Conservation (phyloP, 768 basidiomycete genomes). For the Tulasnella sp. region DNA sequence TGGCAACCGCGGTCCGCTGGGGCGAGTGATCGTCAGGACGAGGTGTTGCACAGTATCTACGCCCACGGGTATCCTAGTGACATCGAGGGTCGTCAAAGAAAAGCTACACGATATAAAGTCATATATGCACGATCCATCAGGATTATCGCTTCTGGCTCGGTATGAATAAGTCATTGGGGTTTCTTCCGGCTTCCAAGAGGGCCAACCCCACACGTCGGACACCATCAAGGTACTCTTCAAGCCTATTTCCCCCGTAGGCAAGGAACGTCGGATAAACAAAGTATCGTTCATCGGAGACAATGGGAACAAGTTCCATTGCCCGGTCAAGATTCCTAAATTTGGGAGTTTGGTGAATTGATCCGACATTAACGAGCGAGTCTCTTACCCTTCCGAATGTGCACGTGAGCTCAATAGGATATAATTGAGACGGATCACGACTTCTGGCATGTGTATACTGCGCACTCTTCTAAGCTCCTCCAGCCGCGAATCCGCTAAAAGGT, state of each 20-base stretch:
- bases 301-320: slow-evolving; percentile 67
- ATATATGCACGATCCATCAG: background rate
- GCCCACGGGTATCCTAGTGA: background rate
- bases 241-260: slow-evolving; percentile 46
- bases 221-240: slow-evolving; percentile 66
- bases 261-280: slow-evolving; percentile 81
- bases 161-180: slow-evolving; percentile 1
- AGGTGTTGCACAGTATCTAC: background rate
- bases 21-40: background rate
- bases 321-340: slow-evolving; percentile 60
- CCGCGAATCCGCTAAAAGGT: slow-evolving; percentile 42
- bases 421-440: slow-evolving; percentile 81
- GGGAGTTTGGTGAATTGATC: background rate
- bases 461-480: slow-evolving; percentile 67
- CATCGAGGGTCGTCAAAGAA: background rate
- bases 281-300: slow-evolving; percentile 82
- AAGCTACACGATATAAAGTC: background rate
- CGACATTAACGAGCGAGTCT: background rate
- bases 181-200: slow-evolving; percentile 60
- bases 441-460: slow-evolving; percentile 81
- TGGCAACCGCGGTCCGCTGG: background rate
- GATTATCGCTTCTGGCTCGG: background rate
- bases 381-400: slow-evolving; percentile 53
- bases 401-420: slow-evolving; percentile 58
- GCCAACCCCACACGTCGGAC: slow-evolving; percentile 65